phyloP scores from a whole-genome alignment of 345 rosid genomes.

The Eucalyptus coolabah region DNA sequence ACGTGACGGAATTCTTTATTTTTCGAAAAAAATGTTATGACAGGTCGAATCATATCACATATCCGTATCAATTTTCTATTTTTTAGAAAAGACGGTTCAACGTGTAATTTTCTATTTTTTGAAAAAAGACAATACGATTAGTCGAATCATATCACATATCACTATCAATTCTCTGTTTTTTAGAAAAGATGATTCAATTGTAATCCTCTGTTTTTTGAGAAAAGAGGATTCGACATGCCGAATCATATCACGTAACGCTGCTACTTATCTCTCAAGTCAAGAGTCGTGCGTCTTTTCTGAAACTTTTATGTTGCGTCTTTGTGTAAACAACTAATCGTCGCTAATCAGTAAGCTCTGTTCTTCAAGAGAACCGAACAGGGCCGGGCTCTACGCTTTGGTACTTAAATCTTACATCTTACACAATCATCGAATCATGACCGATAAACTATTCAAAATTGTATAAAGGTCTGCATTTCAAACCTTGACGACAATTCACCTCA shows the following conservation, averaged over 20 bases:
- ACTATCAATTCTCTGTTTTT: too few species aligned
- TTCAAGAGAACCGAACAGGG: not conserved
- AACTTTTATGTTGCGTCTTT: not conserved
- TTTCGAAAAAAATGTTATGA: rapidly evolving
- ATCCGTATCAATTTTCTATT: rapidly evolving
- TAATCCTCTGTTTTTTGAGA: too few species aligned
- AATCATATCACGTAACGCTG: rapidly evolving
- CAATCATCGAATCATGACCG: not conserved
- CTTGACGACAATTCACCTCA: not conserved
- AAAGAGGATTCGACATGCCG: too few species aligned
- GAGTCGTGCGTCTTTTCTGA: not conserved
- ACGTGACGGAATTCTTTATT: rapidly evolving
- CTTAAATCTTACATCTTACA: not conserved
- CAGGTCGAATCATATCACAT: too few species aligned
- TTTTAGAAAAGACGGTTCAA: rapidly evolving
- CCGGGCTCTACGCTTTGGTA: not conserved
- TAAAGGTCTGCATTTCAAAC: not conserved
- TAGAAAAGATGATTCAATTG: too few species aligned
- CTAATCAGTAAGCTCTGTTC: not conserved
- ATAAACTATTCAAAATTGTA: not conserved
- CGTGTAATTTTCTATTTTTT: too few species aligned
- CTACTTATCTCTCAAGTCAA: not conserved
- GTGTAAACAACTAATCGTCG: not conserved
- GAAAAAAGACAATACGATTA: rapidly evolving
- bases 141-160: too few species aligned